Evolutionary conservation across 164 flowering plant species (phyloP).

Genomic region (Stephania japonica): DNA sequence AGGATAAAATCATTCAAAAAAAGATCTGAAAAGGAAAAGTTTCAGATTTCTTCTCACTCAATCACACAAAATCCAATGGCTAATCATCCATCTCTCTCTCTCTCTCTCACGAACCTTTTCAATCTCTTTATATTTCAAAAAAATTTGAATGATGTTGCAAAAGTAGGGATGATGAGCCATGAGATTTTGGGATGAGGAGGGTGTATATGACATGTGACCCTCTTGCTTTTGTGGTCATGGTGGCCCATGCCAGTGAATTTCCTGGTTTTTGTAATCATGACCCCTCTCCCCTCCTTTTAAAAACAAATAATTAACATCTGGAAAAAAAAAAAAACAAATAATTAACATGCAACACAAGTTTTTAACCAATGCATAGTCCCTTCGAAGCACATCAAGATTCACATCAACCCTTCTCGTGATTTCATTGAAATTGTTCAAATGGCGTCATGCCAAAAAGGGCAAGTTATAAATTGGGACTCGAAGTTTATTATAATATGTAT

Average conservation of each 20-base stretch:
- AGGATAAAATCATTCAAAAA: background rate
- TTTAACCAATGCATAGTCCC: too few species aligned
- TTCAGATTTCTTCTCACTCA: conserved; percentile 1
- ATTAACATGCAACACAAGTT: background rate
- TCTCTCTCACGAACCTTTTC: background rate
- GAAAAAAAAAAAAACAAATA: too few species aligned
- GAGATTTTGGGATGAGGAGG: conserved; percentile 30
- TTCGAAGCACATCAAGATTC: too few species aligned
- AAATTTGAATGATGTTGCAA: conserved; percentile 15
- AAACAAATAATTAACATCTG: too few species aligned
- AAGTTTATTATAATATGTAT: too few species aligned
- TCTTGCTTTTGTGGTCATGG: conserved; percentile 35
- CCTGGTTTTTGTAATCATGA: conserved; percentile 37
- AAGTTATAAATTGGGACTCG: too few species aligned
- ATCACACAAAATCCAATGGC: conserved; percentile 4
- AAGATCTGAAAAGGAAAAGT: background rate
- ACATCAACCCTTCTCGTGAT: too few species aligned
- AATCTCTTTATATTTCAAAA: conserved; percentile 3
- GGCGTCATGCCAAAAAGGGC: too few species aligned
- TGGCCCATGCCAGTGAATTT: conserved; percentile 55
- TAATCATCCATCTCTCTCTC: background rate
- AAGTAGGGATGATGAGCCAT: conserved; percentile 24
- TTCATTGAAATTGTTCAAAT: too few species aligned
- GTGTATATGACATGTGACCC: conserved; percentile 35
- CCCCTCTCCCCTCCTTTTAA: background rate